These are phyloP conservation scores for Globisporangium apiculatum DNA, from an alignment of 352 stramenopile species.

Conservation along the genomic window DNA sequence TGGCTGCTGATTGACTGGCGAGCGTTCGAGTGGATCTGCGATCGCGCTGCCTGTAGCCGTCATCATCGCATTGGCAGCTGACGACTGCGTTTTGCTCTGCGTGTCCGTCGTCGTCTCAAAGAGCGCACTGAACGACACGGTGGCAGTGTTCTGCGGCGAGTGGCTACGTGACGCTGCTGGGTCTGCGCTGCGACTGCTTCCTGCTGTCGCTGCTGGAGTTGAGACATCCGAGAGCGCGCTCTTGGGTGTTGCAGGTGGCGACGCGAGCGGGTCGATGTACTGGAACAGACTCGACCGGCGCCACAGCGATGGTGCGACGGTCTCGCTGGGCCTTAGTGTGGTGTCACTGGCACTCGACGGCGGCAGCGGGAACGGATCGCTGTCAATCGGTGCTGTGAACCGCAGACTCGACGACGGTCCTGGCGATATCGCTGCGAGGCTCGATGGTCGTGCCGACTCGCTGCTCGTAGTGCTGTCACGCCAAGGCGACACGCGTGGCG, in stretches of 20 bases:
- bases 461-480: constrained; percentile 1
- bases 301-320: neutral
- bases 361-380: neutral
- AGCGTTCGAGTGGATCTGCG: no score
- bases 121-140: neutral
- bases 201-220: neutral
- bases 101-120: neutral
- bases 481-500: constrained; percentile 12
- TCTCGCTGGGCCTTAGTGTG: no score
- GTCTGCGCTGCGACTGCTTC: neutral
- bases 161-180: neutral
- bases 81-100: neutral
- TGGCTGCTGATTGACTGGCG: no score
- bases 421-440: constrained; percentile 1
- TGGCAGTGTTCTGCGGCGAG: neutral
- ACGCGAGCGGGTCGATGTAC: constrained; percentile 12
- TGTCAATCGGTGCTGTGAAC: neutral
- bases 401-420: neutral
- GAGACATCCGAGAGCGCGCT: neutral
- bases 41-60: no score
- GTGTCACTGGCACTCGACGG: neutral
- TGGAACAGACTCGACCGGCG: constrained; percentile 17
- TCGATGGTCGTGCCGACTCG: neutral
- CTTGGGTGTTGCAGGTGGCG: neutral
- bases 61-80: neutral